Percentiles rank a stretch among this genome's conserved stretches.
These are phyloP conservation scores for Pseudogymnoascus sp. DNA, from an alignment of 2,329 filamentous ascomycete species.

Conservation along the genomic window DNA sequence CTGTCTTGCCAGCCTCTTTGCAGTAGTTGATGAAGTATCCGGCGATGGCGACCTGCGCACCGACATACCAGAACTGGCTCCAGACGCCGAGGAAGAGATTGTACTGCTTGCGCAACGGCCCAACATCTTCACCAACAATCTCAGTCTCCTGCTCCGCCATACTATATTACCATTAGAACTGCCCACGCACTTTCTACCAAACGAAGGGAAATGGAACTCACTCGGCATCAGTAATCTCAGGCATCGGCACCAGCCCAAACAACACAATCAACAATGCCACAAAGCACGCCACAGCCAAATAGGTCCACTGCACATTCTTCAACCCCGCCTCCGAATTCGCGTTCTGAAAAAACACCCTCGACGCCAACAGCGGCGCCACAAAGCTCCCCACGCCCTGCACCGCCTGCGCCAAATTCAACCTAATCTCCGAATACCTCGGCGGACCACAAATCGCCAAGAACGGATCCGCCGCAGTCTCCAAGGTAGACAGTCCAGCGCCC, in stretches of 20 bases:
- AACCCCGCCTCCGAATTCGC: slow-evolving; percentile 50
- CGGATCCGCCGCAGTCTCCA: slow-evolving; percentile 70
- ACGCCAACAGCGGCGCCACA: slow-evolving; percentile 63
- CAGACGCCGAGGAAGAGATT: slow-evolving; percentile 67
- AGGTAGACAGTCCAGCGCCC: slow-evolving; percentile 61
- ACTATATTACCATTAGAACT: slow-evolving; percentile 46
- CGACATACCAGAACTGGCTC: slow-evolving; percentile 70
- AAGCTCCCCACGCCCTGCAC: slow-evolving; percentile 71
- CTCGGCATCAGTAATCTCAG: slow-evolving; percentile 51
- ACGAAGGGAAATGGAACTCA: slow-evolving; percentile 43
- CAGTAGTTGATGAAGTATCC: slow-evolving; percentile 63
- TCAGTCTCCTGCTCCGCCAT: slow-evolving; percentile 9
- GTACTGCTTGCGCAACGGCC: slow-evolving; percentile 62
- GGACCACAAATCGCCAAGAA: slow-evolving; percentile 36
- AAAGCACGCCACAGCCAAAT: slow-evolving; percentile 53
- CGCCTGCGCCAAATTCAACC: slow-evolving; percentile 68
- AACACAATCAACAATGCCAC: slow-evolving; percentile 47
- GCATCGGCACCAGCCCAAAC: slow-evolving; percentile 46
- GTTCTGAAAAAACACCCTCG: slow-evolving; percentile 63
- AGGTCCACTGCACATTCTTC: slow-evolving; percentile 55
- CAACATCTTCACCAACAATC: slow-evolving; percentile 31
- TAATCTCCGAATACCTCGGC: slow-evolving; percentile 62
- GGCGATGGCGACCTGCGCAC: slow-evolving; percentile 59
- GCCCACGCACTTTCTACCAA: slow-evolving; percentile 34
- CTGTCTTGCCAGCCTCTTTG: slow-evolving; percentile 23